These are phyloP conservation scores for Pythium dissotocum DNA, from an alignment of 352 stramenopile species.

Conservation along the genomic window DNA sequence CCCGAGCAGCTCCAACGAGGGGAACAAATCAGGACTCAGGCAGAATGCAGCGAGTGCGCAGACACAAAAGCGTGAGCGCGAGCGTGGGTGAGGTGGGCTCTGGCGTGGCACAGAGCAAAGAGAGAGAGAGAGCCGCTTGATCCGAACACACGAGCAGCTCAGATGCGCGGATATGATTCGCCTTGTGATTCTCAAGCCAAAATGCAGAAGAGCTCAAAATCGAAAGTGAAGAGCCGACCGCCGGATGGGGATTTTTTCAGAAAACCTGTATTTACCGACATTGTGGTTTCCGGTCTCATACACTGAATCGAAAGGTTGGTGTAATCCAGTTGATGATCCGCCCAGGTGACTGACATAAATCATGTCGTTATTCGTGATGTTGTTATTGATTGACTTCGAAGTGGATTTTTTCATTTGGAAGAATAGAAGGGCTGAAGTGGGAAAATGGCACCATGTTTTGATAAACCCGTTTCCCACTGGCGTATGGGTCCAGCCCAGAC, in stretches of 20 bases:
- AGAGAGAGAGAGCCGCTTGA: slow-evolving; percentile 3
- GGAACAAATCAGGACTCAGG: slow-evolving; percentile 5
- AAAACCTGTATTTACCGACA: background rate
- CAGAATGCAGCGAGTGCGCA: background rate
- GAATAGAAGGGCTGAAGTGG: slow-evolving; percentile 1
- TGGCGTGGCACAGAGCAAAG: background rate
- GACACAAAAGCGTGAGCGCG: background rate
- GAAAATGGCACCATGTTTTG: background rate
- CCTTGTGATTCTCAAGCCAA: background rate
- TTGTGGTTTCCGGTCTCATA: background rate
- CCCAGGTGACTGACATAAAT: background rate
- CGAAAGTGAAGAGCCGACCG: background rate
- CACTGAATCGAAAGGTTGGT: too few species aligned
- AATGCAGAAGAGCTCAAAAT: background rate
- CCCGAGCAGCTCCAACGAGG: background rate
- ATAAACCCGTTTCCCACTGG: background rate
- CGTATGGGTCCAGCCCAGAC: slow-evolving; percentile 7
- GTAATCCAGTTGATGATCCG: background rate
- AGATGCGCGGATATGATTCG: background rate
- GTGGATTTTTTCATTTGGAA: background rate
- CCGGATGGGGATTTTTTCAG: background rate
- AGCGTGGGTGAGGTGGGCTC: background rate
- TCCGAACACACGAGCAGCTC: slow-evolving; percentile 1
- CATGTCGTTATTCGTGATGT: background rate
- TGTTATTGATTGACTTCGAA: background rate